phyloP scores from a whole-genome alignment of 768 basidiomycete genomes.

The Tulasnella sp. region DNA sequence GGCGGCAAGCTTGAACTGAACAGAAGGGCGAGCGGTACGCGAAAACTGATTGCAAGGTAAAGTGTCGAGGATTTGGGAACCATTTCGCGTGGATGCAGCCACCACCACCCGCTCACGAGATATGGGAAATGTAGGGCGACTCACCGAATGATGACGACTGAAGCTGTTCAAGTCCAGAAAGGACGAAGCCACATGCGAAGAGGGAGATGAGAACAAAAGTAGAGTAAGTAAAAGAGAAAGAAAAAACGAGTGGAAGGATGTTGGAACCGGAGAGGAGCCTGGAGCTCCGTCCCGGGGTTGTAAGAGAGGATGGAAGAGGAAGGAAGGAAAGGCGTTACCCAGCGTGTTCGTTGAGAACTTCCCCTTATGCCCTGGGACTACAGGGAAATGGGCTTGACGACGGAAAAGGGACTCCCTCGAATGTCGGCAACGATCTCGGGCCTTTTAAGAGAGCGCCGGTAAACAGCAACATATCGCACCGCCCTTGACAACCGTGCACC shows the following conservation, averaged over 20 bases:
- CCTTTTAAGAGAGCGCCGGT: background rate
- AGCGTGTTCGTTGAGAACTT: background rate
- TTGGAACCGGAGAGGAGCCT: background rate
- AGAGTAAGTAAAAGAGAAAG: background rate
- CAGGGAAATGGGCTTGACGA: constrained; percentile 3
- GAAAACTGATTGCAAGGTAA: background rate
- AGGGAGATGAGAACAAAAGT: constrained; percentile 2
- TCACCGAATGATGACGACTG: background rate
- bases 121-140: background rate
- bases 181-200: constrained; percentile 3
- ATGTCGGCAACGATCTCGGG: constrained; percentile 7
- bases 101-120: background rate
- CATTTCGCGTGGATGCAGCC: background rate
- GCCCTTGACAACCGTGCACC: constrained; percentile 5
- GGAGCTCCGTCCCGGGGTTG: constrained; percentile 1
- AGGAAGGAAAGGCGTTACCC: background rate
- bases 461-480: constrained; percentile 10
- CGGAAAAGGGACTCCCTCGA: constrained; percentile 6
- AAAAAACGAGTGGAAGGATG: background rate
- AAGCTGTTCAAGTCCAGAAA: background rate
- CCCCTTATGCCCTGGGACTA: constrained; percentile 1
- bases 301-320: background rate
- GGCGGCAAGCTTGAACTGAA: background rate
- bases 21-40: background rate
- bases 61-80: background rate